phyloP scores from a whole-genome alignment of 495 filamentous ascomycete species.

The Thozetella sp. region DNA sequence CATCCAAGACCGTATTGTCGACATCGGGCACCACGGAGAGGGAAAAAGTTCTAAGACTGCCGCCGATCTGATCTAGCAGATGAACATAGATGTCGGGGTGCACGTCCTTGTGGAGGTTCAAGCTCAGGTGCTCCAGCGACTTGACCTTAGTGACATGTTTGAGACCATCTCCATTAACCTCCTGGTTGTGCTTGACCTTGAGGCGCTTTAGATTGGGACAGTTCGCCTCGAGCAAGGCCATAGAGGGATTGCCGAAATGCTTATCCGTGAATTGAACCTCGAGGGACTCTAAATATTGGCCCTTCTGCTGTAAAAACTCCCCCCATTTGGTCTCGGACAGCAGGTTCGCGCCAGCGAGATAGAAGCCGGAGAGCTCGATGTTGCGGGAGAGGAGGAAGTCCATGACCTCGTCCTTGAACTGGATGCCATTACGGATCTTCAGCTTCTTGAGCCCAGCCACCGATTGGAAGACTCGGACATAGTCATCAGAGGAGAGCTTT shows the following conservation, averaged over 20 bases:
- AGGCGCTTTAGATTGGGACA: slow-evolving; percentile 71
- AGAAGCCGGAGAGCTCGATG: slow-evolving; percentile 61
- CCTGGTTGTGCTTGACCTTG: slow-evolving; percentile 66
- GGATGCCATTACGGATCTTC: slow-evolving; percentile 77
- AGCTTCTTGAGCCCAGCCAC: slow-evolving; percentile 67
- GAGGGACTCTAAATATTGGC: slow-evolving; percentile 62
- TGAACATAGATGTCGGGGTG: slow-evolving; percentile 56
- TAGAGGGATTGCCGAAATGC: slow-evolving; percentile 55
- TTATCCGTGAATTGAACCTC: slow-evolving; percentile 77
- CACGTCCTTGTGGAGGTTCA: slow-evolving; percentile 60
- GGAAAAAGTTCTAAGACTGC: slow-evolving; percentile 69
- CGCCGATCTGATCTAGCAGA: slow-evolving; percentile 61
- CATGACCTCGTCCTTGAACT: slow-evolving; percentile 81
- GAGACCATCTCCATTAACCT: slow-evolving; percentile 45
- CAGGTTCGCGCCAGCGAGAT: slow-evolving; percentile 77
- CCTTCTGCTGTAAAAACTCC: slow-evolving; percentile 62
- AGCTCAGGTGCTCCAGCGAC: slow-evolving; percentile 70
- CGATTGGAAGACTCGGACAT: slow-evolving; percentile 76
- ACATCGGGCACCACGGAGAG: slow-evolving; percentile 59
- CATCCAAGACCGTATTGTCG: slow-evolving; percentile 63
- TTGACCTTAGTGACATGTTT: slow-evolving; percentile 55
- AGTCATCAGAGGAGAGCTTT: slow-evolving; percentile 74
- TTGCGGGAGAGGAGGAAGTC: slow-evolving; percentile 76
- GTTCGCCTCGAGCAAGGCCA: slow-evolving; percentile 48
- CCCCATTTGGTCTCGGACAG: slow-evolving; percentile 73